Evolutionary conservation across 805 yeast species (phyloP).

Genomic region (Metschnikowia koreensis): DNA sequence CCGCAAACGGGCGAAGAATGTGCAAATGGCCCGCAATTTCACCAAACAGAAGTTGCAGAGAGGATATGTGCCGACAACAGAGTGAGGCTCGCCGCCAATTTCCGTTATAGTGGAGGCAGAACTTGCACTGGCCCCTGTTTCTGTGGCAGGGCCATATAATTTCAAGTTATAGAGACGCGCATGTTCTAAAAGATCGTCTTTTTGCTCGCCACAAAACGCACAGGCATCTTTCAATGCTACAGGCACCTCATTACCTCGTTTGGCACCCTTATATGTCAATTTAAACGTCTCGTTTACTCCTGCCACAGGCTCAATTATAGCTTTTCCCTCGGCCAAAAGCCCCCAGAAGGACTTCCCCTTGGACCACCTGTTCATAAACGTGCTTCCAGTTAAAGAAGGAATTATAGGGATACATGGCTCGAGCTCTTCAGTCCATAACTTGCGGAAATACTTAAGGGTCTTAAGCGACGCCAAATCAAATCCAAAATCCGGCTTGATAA

Average conservation of each 20-base stretch:
- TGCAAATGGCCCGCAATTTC: constrained; percentile 79
- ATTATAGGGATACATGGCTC: constrained; percentile 43
- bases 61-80: constrained; percentile 50
- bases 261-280: constrained; percentile 29
- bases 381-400: constrained; percentile 48
- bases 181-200: constrained; percentile 70
- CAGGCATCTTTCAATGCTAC: constrained; percentile 77
- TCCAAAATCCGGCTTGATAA: constrained; percentile 33
- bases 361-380: constrained; percentile 40
- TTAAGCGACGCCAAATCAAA: constrained; percentile 43
- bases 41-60: constrained; percentile 80
- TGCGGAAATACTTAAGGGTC: constrained; percentile 58
- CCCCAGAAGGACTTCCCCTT: constrained; percentile 53
- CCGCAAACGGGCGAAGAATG: constrained; percentile 73
- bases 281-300: constrained; percentile 77
- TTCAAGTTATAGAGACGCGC: constrained; percentile 73
- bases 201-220: constrained; percentile 77
- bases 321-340: constrained; percentile 74
- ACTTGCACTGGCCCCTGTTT: constrained; percentile 8
- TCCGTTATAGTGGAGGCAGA: constrained; percentile 10
- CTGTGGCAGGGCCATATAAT: constrained; percentile 32
- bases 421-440: constrained; percentile 70
- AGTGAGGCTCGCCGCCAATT: constrained; percentile 23
- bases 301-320: constrained; percentile 80
- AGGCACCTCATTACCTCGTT: constrained; percentile 38